Percentiles rank a stretch among this genome's conserved stretches.
Conservation (phyloP, 2,329 filamentous ascomycete species). For the Fonsecaea multimorphosa region DNA sequence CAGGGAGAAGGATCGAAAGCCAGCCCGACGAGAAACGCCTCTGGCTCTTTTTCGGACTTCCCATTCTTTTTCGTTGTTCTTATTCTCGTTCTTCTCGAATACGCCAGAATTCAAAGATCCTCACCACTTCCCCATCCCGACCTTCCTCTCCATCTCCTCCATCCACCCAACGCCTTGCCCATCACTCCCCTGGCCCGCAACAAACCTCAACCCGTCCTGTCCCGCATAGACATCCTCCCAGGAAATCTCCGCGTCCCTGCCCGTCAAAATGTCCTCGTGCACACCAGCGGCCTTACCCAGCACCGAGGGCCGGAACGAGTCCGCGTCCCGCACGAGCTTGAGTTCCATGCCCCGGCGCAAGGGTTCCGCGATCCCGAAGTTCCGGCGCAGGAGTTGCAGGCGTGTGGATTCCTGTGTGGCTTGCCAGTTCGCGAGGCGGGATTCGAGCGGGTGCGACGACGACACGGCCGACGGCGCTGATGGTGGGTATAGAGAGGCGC, state of each 20-base stretch:
- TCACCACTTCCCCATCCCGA: slow-evolving; percentile 41
- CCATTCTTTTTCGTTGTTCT: neutral
- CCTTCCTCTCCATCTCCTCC: slow-evolving; percentile 40
- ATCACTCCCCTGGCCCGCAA: slow-evolving; percentile 30
- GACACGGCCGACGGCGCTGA: slow-evolving; percentile 52
- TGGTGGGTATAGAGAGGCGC: slow-evolving; percentile 64
- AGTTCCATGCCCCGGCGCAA: slow-evolving; percentile 93
- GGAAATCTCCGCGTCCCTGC: slow-evolving; percentile 74
- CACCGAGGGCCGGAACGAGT: slow-evolving; percentile 74
- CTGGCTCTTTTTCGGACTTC: neutral
- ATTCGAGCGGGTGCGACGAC: slow-evolving; percentile 86
- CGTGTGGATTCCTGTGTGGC: slow-evolving; percentile 84
- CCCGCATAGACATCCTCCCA: slow-evolving; percentile 81
- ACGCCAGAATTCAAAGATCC: neutral
- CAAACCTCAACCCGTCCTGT: slow-evolving; percentile 37
- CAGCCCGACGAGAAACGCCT: neutral
- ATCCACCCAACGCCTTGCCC: slow-evolving; percentile 36
- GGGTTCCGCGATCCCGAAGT: slow-evolving; percentile 91
- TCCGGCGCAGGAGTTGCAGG: slow-evolving; percentile 84
- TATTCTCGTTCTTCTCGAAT: neutral
- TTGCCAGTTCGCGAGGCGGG: slow-evolving; percentile 88
- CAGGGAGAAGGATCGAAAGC: too few relatives aligned
- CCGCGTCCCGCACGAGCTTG: slow-evolving; percentile 79
- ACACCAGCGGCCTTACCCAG: slow-evolving; percentile 64
- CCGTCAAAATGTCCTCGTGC: slow-evolving; percentile 87